Evolutionary conservation across 2,329 filamentous ascomycete genomes (phyloP), one percentile per base, ranked within the genome.

Genomic region (Colletotrichum cuscutae): DNA sequence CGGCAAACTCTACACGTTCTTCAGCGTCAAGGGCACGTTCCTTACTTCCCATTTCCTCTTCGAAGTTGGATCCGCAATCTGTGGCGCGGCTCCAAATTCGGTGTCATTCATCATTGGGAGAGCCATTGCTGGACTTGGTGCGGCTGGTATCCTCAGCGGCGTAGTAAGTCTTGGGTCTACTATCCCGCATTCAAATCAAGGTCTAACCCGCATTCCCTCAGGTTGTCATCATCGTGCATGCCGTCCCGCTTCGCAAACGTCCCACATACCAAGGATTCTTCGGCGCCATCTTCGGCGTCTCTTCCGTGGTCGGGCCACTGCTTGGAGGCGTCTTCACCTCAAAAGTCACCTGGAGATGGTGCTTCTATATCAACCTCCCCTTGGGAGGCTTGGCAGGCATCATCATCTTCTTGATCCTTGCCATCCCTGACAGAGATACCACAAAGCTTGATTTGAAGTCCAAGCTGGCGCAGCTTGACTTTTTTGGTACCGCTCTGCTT

Each of bases 241-340:
- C 73, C 63, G 83, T 83, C 6, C 84, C 82, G 24, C 79, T 83
- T 9, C 79, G 82, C 53, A 85, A 84, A 74, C 81, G 83, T 73
- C 84, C 75, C 28, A 46, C 71, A 12, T 76, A 75, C 22, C 67
- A 64, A 46, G 66, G 53, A 7, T 78, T 85, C 13, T 80, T 86
- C 46, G 81, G 81, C 4, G 82, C 79, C 32, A 82, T 85, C 54
- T 86, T 82, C 63, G 85, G 83, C 5, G 78, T 87, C 65, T 82
- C 85, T n/a, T 76, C 75, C 1, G 74, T 79, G 26, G 54, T 74
- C 15, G 78, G 77, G 0, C 79, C 79, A 8, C 59, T 79, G 0
- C 57, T 80, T 6, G 79, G 78, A 26, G 78, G 79, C 5, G 76
- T 74, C 11, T 77, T 80, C 32, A 79, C 78, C 2, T 72, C 72